Evolutionary conservation across 176 grass and related monocot species (phyloP).

Genomic region (Avena eriantha): DNA sequence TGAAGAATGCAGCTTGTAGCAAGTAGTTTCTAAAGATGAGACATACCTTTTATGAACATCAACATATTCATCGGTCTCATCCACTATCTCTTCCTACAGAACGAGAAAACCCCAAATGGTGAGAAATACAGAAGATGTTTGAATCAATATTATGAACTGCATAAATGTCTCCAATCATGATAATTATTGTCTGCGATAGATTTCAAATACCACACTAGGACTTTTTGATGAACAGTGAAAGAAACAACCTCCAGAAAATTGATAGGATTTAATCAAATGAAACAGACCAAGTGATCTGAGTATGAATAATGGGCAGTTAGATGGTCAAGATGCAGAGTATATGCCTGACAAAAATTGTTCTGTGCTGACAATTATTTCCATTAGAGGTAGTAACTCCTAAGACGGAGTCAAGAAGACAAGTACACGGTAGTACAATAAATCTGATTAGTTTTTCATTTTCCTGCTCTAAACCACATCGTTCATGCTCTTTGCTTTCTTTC

Average conservation of each 20-base stretch:
- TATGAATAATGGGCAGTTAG: not conserved
- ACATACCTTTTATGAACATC: constrained; percentile 98
- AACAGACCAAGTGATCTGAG: constrained; percentile 4
- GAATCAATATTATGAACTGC: constrained; percentile 17
- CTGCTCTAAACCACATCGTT: not conserved
- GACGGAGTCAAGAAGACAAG: not conserved
- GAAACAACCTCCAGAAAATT: constrained; percentile 13
- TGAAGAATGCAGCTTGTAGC: constrained; percentile 17
- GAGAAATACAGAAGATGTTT: constrained; percentile 17
- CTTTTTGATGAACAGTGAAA: not conserved
- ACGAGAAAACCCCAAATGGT: constrained; percentile 27
- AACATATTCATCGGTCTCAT: constrained; percentile 99
- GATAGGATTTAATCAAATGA: constrained; percentile 7
- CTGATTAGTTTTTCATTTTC: constrained; percentile 21
- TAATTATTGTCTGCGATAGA: not conserved
- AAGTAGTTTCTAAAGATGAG: constrained; percentile 10
- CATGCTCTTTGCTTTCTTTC: constrained; percentile 3
- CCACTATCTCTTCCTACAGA: constrained; percentile 96
- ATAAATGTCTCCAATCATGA: constrained; percentile 15
- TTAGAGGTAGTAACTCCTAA: not conserved
- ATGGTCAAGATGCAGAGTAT: constrained; percentile 15
- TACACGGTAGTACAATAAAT: not conserved
- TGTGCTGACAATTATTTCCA: not conserved
- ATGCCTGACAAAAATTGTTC: not conserved
- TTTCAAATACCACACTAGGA: not conserved